Evolutionary conservation across 805 yeast genomes (phyloP).

Genomic region (Teunomyces kruisii): DNA sequence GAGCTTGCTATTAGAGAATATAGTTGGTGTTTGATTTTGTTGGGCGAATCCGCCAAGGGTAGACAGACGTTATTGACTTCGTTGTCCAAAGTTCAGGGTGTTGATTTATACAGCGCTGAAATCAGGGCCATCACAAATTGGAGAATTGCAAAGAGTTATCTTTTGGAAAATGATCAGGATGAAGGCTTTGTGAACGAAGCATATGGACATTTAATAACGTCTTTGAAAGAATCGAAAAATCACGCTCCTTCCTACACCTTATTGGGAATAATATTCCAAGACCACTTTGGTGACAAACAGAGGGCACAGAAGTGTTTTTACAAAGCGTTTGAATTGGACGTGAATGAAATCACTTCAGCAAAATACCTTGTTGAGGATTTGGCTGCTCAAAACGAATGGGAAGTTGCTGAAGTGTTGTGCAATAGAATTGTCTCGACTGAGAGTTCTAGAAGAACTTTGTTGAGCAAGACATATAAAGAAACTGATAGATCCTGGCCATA

Average conservation of each 20-base stretch:
- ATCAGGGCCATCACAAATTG: conserved; percentile 62
- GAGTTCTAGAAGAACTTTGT: conserved; percentile 50
- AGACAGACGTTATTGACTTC: conserved; percentile 48
- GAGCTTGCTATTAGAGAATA: conserved; percentile 62
- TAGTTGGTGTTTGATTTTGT: conserved; percentile 73
- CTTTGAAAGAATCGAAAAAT: conserved; percentile 62
- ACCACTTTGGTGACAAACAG: conserved; percentile 53
- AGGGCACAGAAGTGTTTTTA: conserved; percentile 85
- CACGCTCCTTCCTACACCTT: conserved; percentile 81
- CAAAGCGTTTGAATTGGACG: conserved; percentile 85
- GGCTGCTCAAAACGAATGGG: conserved; percentile 75
- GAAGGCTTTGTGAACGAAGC: conserved; percentile 43
- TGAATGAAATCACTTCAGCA: conserved; percentile 74
- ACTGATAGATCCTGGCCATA: conserved; percentile 76
- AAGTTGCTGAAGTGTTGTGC: conserved; percentile 72
- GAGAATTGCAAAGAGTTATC: conserved; percentile 69
- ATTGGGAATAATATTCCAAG: conserved; percentile 71
- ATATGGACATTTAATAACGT: conserved; percentile 54
- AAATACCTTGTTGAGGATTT: conserved; percentile 68
- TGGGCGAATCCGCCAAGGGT: conserved; percentile 53
- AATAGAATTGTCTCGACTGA: conserved; percentile 64
- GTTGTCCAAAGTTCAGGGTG: conserved; percentile 45
- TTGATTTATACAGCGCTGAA: conserved; percentile 53
- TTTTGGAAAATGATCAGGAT: conserved; percentile 28
- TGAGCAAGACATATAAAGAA: conserved; percentile 25